Base-by-base conservation (phyloP, 768 basidiomycete species). In the Tulasnella sp. region DNA sequence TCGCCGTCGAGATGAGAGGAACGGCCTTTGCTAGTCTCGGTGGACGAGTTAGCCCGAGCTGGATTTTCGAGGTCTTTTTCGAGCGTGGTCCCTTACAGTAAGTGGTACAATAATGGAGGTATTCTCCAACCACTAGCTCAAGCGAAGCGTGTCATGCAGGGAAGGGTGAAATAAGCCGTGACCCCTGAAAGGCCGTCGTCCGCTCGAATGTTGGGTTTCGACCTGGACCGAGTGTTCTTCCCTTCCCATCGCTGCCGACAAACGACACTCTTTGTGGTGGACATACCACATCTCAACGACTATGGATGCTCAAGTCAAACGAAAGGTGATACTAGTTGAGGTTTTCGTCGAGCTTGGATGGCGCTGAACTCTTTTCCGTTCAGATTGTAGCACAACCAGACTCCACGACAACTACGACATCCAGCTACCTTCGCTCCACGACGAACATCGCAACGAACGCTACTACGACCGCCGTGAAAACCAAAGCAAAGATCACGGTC, bases 241-340 rank as follows among this genome's bases (percentile, higher is more conserved):
- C n/a, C 61, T 67, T 67, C 61, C 61, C 29, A 67, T 67, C 61
- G 26, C 61, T 29, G 32, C 35, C 32, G 61, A 16, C 61, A 67
- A 67, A 35, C 55, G 61, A 26, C 61, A 67, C 26, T 35, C 26
- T 26, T 26, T 26, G 32, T 35, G 61, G 61, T 67, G 26, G 10
- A 29, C 61, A 15, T 29, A 67, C 61, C 29, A 67, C 61, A 32
- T 29, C 29, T 23, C 61, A 35, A 67, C 61, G 32, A 67, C 61
- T 26, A 67, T 67, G 61, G 61, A 67, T 67, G 61, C 61, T 16
- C 77, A 72, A 40, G 40, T 44, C 69, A 77, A 48, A 39, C 61
- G 61, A 67, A 67, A 67, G 61, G 61, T 67, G 29, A 67, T 51
- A 23, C 51, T 23, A 6, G n/a, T 11, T 5, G 20, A 5, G 51